phyloP scores from a whole-genome alignment of 495 filamentous ascomycete species.

The Hyaloscypha bicolor region DNA sequence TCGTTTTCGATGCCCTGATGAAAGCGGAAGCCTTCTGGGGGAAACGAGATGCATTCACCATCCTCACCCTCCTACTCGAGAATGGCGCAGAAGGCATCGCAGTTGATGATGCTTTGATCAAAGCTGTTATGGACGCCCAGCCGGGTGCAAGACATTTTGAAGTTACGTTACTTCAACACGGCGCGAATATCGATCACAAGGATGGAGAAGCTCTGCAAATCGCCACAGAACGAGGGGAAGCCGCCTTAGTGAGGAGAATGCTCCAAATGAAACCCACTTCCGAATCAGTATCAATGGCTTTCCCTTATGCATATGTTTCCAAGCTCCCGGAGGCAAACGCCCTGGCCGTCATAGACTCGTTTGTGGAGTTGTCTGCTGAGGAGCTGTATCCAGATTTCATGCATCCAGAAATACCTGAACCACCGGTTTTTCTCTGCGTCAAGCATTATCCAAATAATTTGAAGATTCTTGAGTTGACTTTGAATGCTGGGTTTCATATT shows the following conservation, averaged over 20 bases:
- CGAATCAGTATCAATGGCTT: conserved; percentile 16
- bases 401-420: conserved; percentile 21
- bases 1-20: conserved; percentile 5
- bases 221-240: conserved; percentile 16
- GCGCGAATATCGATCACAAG: conserved; percentile 17
- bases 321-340: conserved; percentile 9
- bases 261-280: conserved; percentile 2
- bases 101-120: conserved; percentile 22
- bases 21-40: conserved; percentile 16
- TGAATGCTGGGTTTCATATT: conserved; percentile 25
- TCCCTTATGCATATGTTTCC: conserved; percentile 10
- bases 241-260: conserved; percentile 15
- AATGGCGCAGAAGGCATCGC: conserved; percentile 18
- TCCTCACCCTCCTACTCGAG: conserved; percentile 15
- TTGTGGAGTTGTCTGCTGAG: conserved; percentile 9
- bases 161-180: conserved; percentile 10
- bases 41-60: background rate
- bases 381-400: conserved; percentile 15
- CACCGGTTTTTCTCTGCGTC: conserved; percentile 15
- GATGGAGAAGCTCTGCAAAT: conserved; percentile 22
- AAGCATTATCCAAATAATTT: conserved; percentile 11
- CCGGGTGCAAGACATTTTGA: conserved; percentile 18
- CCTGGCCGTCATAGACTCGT: conserved; percentile 13
- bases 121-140: conserved; percentile 4
- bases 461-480: conserved; percentile 13